phyloP scores from a whole-genome alignment of 1,284 basidiomycete species.

The Sporisorium graminicola region DNA sequence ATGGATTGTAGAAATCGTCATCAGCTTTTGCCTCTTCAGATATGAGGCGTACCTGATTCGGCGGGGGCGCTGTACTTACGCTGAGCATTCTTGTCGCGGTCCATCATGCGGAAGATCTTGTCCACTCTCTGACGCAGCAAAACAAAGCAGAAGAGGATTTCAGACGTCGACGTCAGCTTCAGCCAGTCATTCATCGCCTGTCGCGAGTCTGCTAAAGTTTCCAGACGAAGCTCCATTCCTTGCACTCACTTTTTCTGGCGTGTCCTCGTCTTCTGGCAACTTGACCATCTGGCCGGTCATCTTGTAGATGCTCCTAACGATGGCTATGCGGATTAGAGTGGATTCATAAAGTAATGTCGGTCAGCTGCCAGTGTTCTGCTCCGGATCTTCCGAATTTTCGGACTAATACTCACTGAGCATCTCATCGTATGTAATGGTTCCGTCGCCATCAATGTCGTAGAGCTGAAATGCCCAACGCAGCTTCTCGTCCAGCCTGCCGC shows the following conservation, averaged over 20 bases:
- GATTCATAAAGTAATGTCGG: not conserved
- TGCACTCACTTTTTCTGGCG: slow-evolving; percentile 88
- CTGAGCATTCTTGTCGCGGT: slow-evolving; percentile 68
- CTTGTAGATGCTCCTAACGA: slow-evolving; percentile 68
- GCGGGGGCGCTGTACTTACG: slow-evolving; percentile 38
- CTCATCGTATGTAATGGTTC: slow-evolving; percentile 76
- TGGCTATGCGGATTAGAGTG: slow-evolving; percentile 50
- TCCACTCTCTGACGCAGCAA: slow-evolving; percentile 60
- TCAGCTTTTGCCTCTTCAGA: not conserved
- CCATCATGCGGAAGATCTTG: slow-evolving; percentile 69
- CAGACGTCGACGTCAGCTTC: not conserved
- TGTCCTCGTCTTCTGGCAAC: slow-evolving; percentile 96
- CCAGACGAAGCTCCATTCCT: not conserved
- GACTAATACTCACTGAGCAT: slow-evolving; percentile 76
- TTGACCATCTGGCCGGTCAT: slow-evolving; percentile 93
- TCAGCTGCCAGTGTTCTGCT: not conserved
- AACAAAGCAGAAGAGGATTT: not conserved
- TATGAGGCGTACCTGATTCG: not conserved
- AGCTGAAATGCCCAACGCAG: slow-evolving; percentile 99
- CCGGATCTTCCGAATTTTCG: too few species aligned
- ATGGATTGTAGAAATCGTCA: not conserved
- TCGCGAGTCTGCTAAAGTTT: not conserved
- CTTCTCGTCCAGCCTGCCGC: slow-evolving; percentile 96
- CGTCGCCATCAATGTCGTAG: slow-evolving; percentile 90
- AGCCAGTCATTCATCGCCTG: not conserved